Evolutionary conservation across 164 flowering plant genomes (phyloP).

Genomic region (Dillenia suffruticosa): DNA sequence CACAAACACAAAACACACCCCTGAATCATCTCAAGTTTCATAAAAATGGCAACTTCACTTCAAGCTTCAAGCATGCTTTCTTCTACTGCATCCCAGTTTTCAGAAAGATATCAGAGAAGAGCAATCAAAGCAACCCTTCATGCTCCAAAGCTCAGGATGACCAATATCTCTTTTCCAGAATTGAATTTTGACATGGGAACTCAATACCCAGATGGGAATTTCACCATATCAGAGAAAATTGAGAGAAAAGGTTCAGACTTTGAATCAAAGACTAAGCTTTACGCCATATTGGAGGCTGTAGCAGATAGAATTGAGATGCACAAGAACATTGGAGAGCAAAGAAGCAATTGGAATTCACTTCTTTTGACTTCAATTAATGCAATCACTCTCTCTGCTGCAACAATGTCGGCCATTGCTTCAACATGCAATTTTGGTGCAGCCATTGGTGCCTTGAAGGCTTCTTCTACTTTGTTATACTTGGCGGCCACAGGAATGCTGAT

Average conservation of each 20-base stretch:
- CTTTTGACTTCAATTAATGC: constrained; percentile 36
- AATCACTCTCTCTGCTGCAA: constrained; percentile 38
- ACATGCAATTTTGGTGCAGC: constrained; percentile 11
- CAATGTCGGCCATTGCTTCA: constrained; percentile 40
- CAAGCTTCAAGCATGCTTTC: too few species aligned
- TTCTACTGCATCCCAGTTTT: neutral
- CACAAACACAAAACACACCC: too few species aligned
- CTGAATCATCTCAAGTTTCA: too few species aligned
- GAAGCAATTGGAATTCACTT: constrained; percentile 47
- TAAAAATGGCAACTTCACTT: too few species aligned
- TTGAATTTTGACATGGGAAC: constrained; percentile 8
- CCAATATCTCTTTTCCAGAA: constrained; percentile 14
- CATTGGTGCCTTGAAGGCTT: constrained; percentile 33
- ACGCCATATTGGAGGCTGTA: constrained; percentile 30
- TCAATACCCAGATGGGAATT: constrained; percentile 5
- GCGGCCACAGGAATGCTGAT: constrained; percentile 54
- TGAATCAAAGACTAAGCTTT: constrained; percentile 25
- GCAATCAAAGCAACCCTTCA: constrained; percentile 13
- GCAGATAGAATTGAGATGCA: constrained; percentile 51
- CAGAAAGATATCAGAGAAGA: neutral
- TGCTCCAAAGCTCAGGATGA: constrained; percentile 2
- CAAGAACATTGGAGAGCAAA: constrained; percentile 35
- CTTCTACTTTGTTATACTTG: constrained; percentile 36
- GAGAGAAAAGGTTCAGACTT: neutral
- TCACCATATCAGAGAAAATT: neutral